Evolutionary conservation across 2,329 filamentous ascomycete genomes (phyloP).

Genomic region (Trichoderma arundinaceum): DNA sequence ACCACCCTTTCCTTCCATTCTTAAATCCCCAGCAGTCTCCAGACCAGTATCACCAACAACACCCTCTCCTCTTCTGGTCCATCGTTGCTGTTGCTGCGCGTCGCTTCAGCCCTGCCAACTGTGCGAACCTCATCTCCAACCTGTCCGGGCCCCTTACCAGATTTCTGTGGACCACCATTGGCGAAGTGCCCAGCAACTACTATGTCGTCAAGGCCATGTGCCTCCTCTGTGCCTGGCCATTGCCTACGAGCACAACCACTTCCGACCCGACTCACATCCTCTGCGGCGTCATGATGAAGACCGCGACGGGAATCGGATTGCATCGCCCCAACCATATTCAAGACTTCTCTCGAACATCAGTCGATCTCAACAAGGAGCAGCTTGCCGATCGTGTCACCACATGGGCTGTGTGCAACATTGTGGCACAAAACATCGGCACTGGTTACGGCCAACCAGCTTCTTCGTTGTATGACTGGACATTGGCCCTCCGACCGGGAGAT

Average conservation of each 20-base stretch:
- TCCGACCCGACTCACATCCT: conserved; percentile 83
- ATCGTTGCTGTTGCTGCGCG: conserved; percentile 77
- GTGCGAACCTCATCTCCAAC: conserved; percentile 68
- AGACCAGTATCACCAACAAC: conserved; percentile 77
- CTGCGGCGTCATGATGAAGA: conserved; percentile 85
- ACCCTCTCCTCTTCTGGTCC: conserved; percentile 84
- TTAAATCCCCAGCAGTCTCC: conserved; percentile 70
- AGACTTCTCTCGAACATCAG: conserved; percentile 77
- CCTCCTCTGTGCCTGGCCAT: conserved; percentile 79
- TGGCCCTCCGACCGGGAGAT: conserved; percentile 65
- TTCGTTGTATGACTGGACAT: conserved; percentile 76
- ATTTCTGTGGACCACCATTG: conserved; percentile 77
- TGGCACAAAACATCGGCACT: conserved; percentile 80
- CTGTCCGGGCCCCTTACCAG: conserved; percentile 72
- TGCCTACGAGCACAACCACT: conserved; percentile 80
- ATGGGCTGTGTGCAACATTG: conserved; percentile 86
- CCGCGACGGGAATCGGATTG: conserved; percentile 81
- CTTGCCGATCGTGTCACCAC: conserved; percentile 78
- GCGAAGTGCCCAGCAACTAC: conserved; percentile 77
- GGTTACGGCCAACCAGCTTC: conserved; percentile 83
- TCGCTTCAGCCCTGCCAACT: conserved; percentile 63
- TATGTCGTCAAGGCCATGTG: conserved; percentile 83
- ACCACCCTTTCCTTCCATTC: conserved; percentile 80
- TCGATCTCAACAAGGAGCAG: conserved; percentile 79
- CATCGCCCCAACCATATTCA: conserved; percentile 82